These are phyloP conservation scores for Cordyceps sp. DNA, from an alignment of 2,329 filamentous ascomycete genomes.

Conservation along the genomic window DNA sequence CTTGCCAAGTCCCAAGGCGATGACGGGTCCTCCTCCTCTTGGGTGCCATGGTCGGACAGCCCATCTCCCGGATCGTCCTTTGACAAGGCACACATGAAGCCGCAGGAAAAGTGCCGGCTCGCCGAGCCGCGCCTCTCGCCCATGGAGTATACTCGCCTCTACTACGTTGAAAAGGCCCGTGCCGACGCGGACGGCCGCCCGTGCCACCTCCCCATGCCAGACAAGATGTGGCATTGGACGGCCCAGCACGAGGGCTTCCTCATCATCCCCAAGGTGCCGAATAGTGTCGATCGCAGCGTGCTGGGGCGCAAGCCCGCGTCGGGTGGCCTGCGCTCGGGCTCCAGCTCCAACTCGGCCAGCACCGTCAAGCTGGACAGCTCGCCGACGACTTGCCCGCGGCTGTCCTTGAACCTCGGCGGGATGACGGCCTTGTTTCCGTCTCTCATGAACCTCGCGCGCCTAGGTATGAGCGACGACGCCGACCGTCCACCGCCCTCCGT, in stretches of 20 bases:
- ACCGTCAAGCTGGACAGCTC: too few species aligned
- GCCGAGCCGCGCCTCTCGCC: constrained; percentile 17
- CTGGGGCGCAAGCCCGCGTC: too few species aligned
- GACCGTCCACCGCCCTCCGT: not conserved
- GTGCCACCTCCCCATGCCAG: constrained; percentile 14
- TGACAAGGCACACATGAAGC: too few species aligned
- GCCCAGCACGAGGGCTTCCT: constrained; percentile 18
- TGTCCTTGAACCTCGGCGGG: constrained; percentile 15
- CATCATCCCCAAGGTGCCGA: constrained; percentile 17
- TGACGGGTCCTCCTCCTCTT: too few species aligned
- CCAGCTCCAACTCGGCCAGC: too few species aligned
- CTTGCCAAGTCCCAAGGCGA: too few species aligned
- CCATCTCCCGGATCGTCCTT: too few species aligned
- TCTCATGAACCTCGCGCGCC: constrained; percentile 7
- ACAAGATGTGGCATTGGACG: constrained; percentile 17
- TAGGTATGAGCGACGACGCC: constrained; percentile 1
- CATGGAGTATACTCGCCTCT: constrained; percentile 21
- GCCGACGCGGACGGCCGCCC: constrained; percentile 9
- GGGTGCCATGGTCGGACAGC: too few species aligned
- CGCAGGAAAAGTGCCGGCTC: too few species aligned
- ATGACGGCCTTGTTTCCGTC: constrained; percentile 9
- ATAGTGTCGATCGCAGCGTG: constrained; percentile 9
- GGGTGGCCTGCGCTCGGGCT: too few species aligned
- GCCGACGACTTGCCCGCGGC: constrained; percentile 9
- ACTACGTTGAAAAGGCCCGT: constrained; percentile 15